phyloP scores from a whole-genome alignment of 164 flowering plant genomes.

The Cinnamomum chago region DNA sequence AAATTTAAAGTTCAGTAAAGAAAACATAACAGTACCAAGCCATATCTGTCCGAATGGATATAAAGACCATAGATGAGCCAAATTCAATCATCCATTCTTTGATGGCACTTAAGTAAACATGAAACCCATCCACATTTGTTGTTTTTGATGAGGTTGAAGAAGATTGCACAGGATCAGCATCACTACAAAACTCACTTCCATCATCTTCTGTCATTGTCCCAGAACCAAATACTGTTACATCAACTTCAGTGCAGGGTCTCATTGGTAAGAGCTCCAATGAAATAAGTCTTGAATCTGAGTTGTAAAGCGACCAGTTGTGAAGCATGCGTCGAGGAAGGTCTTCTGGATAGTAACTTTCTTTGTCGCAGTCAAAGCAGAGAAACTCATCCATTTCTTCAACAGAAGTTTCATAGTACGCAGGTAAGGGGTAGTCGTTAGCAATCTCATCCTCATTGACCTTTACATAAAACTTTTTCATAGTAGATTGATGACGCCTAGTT shows the following conservation, averaged over 20 bases:
- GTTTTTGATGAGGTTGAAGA: constrained; percentile 32
- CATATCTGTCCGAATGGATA: constrained; percentile 86
- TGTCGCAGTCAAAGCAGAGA: constrained; percentile 58
- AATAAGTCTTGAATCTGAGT: constrained; percentile 74
- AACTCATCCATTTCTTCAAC: constrained; percentile 70
- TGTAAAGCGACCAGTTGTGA: constrained; percentile 86
- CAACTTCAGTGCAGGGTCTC: constrained; percentile 78
- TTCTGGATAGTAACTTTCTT: constrained; percentile 34
- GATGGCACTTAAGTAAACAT: constrained; percentile 78
- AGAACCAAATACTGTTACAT: constrained; percentile 85
- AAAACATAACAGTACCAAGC: constrained; percentile 56
- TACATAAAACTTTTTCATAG: constrained; percentile 51
- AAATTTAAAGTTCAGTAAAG: too few relatives aligned
- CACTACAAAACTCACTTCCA: constrained; percentile 69
- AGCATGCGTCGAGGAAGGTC: constrained; percentile 73
- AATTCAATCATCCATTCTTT: constrained; percentile 97
- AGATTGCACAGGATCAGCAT: constrained; percentile 36
- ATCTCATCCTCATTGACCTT: constrained; percentile 92
- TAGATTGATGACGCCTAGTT: constrained; percentile 21
- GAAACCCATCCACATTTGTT: constrained; percentile 58
- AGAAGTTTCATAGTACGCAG: constrained; percentile 64
- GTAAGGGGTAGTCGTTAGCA: constrained; percentile 87
- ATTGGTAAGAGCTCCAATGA: constrained; percentile 90
- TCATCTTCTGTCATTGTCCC: constrained; percentile 76
- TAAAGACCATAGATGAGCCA: constrained; percentile 69